Evolutionary conservation across 306 rosid species (phyloP), one percentile per base, ranked within the genome.

Genomic region (Rosa rugosa): DNA sequence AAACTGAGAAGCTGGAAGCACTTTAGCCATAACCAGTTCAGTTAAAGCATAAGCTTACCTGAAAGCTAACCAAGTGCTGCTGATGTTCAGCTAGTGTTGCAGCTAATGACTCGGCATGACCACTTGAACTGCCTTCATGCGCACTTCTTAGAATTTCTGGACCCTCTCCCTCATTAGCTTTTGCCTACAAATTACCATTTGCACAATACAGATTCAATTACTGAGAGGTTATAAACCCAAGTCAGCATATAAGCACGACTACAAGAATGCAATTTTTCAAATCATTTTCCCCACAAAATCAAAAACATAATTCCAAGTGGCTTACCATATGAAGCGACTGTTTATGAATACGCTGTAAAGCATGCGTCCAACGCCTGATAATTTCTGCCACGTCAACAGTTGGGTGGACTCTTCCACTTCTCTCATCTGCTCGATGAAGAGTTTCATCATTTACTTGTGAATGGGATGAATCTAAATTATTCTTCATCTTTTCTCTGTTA

Each of bases 301-400:
- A 20, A 17, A 18, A 62, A 46, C 71, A 63, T 27, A 69, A 9
- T 25, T 27, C 63, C 49, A 80, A 57, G 31, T 27, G 70, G 53
- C 91, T 51, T 82, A 93, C 99, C 96, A 96, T 73, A 83, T 87
- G 94, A 71, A 96, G 99, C n/a, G 99, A 93, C 83, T 96, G 99
- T 79, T 88, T 96, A 83, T 96, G 99, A 80, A 96, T 96, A 57
- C 99, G 98, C 81, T 96, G 99, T 84, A 96, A 85, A 22, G 99
- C 99, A 87, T 96, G 99, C 2, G 99, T 96, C 99, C 99, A 96
- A 17, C 98, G 96, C 80, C 99, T 89, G 81, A 96, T 90, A 81
- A 93, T 90, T 90, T 96, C 99, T 11, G 99, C 98, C 31, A 96
- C 93, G 68, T 96, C 99, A 82, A 96, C 97, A 3, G 89, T 89